Evolutionary conservation across 1,284 basidiomycete species (phyloP).

Genomic region (Sporisorium exsertum): DNA sequence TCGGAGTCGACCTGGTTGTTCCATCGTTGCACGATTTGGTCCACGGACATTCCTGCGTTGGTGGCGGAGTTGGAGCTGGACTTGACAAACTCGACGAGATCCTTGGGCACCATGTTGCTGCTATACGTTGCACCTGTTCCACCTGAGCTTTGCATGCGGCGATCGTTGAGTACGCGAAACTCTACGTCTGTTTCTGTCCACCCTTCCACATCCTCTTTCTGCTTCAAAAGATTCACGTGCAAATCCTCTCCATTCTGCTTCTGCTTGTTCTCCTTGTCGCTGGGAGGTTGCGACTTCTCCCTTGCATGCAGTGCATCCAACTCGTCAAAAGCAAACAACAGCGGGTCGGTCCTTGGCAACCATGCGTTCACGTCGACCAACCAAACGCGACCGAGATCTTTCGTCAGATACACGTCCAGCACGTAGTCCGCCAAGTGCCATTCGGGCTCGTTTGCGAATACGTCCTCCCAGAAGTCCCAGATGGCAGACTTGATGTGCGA

Average conservation of each 20-base stretch:
- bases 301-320: slow-evolving; percentile 72
- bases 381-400: slow-evolving; percentile 80
- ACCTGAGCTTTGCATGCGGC: slow-evolving; percentile 70
- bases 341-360: slow-evolving; percentile 83
- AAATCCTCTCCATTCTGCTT: slow-evolving; percentile 40
- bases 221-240: slow-evolving; percentile 12
- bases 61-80: neutral
- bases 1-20: slow-evolving; percentile 24
- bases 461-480: slow-evolving; percentile 76
- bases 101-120: slow-evolving; percentile 91
- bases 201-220: neutral
- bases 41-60: slow-evolving; percentile 14
- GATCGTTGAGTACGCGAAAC: slow-evolving; percentile 77
- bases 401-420: slow-evolving; percentile 87
- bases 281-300: slow-evolving; percentile 1
- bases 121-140: slow-evolving; percentile 73
- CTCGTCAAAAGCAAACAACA: slow-evolving; percentile 86
- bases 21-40: slow-evolving; percentile 35
- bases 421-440: slow-evolving; percentile 71
- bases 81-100: slow-evolving; percentile 81
- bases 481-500: slow-evolving; percentile 75
- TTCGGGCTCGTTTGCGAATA: slow-evolving; percentile 70
- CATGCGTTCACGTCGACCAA: slow-evolving; percentile 93
- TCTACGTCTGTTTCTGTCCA: slow-evolving; percentile 65
- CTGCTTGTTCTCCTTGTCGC: neutral